Percentiles rank a stretch among this genome's conserved stretches.
Evolutionary conservation across 176 grass and related monocot species (phyloP).

Genomic region (Oryza rufipogon): DNA sequence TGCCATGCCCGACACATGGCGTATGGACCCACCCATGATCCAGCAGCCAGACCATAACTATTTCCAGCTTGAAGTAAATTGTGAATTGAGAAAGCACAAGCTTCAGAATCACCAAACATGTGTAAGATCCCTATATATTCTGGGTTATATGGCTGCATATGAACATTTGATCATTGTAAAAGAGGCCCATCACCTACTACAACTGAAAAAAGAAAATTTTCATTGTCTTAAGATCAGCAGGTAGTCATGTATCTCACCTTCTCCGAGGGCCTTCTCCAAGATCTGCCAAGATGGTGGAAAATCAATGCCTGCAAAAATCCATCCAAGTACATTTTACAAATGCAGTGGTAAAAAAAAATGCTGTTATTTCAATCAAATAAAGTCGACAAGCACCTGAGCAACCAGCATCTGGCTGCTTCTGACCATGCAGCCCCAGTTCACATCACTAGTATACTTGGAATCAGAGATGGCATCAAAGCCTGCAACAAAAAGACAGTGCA

Average conservation of each 20-base stretch:
- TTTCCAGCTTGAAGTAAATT: slow-evolving; percentile 87
- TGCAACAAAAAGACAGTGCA: slow-evolving; percentile 22
- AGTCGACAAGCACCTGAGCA: slow-evolving; percentile 54
- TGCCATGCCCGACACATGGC: slow-evolving; percentile 98
- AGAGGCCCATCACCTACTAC: slow-evolving; percentile 50
- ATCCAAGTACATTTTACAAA: slow-evolving; percentile 29
- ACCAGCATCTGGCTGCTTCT: slow-evolving; percentile 99
- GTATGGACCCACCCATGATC: slow-evolving; percentile 96
- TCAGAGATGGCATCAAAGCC: slow-evolving; percentile 77
- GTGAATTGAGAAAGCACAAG: slow-evolving; percentile 84
- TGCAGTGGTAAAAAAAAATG: neutral
- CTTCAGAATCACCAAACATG: slow-evolving; percentile 83
- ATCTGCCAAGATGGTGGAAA: slow-evolving; percentile 92
- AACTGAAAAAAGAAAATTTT: slow-evolving; percentile 12
- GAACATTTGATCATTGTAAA: slow-evolving; percentile 66
- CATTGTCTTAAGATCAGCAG: neutral
- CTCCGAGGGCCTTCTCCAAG: slow-evolving; percentile 79
- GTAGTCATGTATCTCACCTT: slow-evolving; percentile 61
- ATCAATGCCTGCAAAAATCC: slow-evolving; percentile 63
- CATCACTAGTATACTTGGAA: slow-evolving; percentile 79
- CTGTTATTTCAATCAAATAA: neutral
- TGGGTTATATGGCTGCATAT: slow-evolving; percentile 86
- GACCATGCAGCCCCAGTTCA: slow-evolving; percentile 98
- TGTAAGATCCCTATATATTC: slow-evolving; percentile 80
- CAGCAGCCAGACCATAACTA: slow-evolving; percentile 74